Conservation (phyloP, 1,284 basidiomycete genomes). For the Rhodotorula glutinis region DNA sequence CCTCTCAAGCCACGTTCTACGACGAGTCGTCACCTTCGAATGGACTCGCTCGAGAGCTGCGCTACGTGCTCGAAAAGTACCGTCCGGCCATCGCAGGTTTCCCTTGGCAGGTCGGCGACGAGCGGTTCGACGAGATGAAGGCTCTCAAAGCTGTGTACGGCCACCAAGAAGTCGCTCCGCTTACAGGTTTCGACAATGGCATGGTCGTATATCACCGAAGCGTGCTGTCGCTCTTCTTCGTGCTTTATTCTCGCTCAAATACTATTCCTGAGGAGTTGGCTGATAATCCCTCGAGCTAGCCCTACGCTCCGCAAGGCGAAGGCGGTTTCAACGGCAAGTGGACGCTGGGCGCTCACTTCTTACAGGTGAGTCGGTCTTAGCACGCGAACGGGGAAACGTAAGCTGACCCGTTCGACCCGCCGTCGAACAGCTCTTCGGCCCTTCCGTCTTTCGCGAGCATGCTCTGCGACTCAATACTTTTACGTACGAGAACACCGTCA, state of each 20-base stretch:
- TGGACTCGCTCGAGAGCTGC: slow-evolving; percentile 1
- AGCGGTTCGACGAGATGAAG: slow-evolving; percentile 14
- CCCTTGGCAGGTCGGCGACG: slow-evolving; percentile 20
- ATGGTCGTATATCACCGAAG: slow-evolving; percentile 4
- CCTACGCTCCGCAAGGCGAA: neutral
- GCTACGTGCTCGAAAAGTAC: neutral
- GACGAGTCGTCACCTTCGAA: neutral
- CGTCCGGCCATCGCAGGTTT: slow-evolving; percentile 12
- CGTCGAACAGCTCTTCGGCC: slow-evolving; percentile 11
- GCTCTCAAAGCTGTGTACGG: neutral
- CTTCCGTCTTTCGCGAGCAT: slow-evolving; percentile 11
- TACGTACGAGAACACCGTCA: slow-evolving; percentile 15
- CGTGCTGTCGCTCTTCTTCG: slow-evolving; percentile 5
- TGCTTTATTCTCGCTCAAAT: neutral
- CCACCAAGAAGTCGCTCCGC: neutral
- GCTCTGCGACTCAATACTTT: slow-evolving; percentile 14
- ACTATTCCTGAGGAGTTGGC: neutral
- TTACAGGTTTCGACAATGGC: slow-evolving; percentile 3
- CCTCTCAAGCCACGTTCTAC: neutral
- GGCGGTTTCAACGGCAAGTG: slow-evolving; percentile 6
- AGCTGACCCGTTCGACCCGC: neutral
- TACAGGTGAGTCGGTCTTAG: neutral
- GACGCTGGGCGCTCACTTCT: slow-evolving; percentile 4
- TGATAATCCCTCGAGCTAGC: neutral
- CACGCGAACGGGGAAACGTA: neutral